Base-by-base conservation (phyloP, 768 basidiomycete species). In the Postia placenta region DNA sequence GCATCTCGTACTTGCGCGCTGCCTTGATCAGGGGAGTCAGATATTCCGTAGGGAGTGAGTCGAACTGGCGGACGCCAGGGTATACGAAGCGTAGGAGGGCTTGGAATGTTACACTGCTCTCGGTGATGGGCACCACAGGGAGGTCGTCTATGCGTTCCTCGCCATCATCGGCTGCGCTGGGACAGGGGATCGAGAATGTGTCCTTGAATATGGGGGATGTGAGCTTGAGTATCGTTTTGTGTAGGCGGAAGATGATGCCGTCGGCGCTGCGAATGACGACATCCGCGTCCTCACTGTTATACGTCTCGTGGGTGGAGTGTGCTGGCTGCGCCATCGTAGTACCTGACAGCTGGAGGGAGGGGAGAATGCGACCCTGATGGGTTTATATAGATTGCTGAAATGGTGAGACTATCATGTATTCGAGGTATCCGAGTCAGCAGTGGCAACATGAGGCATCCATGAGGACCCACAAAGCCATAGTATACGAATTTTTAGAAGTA, bases 181-280 rank as follows among this genome's bases (percentile, higher is more conserved):
- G 44, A n/a, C 35, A 28, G 23, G 45, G 45, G 33, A 47, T 11
- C 6, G 11, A n/a, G 28, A 68, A 49, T 59, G 64, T 64, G 33
- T 62, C 60, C 26, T 57, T 56, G 52, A 77, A 68, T 12, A 76
- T 60, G 2, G 69, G 56, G 11, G 73, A 77, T 3, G 71, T 69
- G 49, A 61, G 69, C 28, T 65, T 64, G 33, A 80, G 54, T 27
- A 73, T 67, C 38, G 70, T 50, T 40, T 67, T 71, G 56, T 73
- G 69, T 27, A 78, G 63, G 27, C 67, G 71, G 55, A 78, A 78
- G 7, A 64, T 55, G 2, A 69, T 65, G 7, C 65, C 67, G 47
- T 79, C 74, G 1, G 63, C 55, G 7, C 72, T 68, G 33, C 67
- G 67, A 28, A 78, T 60, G 39, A 72, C 62, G 48, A 75, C 57